Evolutionary conservation across 2,329 filamentous ascomycete genomes (phyloP).

Genomic region (Colletotrichum tamarilloi): DNA sequence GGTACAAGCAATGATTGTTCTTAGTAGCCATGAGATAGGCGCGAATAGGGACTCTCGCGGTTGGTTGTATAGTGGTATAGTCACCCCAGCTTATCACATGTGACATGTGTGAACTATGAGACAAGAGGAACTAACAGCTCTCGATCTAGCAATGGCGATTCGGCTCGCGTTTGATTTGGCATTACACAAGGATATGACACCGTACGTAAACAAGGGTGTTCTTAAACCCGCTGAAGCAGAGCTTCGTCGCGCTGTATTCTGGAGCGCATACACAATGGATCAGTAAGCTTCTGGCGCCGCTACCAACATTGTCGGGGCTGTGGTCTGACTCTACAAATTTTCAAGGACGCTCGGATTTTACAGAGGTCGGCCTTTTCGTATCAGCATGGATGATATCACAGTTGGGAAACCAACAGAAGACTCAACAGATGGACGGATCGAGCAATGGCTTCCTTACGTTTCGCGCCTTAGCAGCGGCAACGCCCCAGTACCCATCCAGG

Average conservation of each 20-base stretch:
- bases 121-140: constrained; percentile 19
- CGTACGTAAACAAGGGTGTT: constrained; percentile 39
- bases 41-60: constrained; percentile 42
- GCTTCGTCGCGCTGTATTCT: constrained; percentile 43
- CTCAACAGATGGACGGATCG: background rate
- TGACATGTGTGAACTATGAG: background rate
- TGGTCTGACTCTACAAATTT: background rate
- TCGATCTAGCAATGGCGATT: constrained; percentile 44
- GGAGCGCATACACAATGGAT: constrained; percentile 44
- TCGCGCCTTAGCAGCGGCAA: background rate
- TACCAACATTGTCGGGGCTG: too few species aligned
- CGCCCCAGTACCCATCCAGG: background rate
- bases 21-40: constrained; percentile 42
- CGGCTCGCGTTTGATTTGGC: constrained; percentile 42
- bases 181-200: constrained; percentile 41
- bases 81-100: background rate
- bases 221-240: constrained; percentile 41
- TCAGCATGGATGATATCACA: constrained; percentile 42
- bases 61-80: constrained; percentile 42
- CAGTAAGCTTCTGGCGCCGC: constrained; percentile 37
- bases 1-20: constrained; percentile 41
- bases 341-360: constrained; percentile 42
- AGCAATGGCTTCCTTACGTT: constrained; percentile 3
- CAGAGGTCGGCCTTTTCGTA: constrained; percentile 41
- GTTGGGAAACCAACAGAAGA: constrained; percentile 35